Conservation (phyloP, 1,284 basidiomycete genomes). For the Agroathelia rolfsii region DNA sequence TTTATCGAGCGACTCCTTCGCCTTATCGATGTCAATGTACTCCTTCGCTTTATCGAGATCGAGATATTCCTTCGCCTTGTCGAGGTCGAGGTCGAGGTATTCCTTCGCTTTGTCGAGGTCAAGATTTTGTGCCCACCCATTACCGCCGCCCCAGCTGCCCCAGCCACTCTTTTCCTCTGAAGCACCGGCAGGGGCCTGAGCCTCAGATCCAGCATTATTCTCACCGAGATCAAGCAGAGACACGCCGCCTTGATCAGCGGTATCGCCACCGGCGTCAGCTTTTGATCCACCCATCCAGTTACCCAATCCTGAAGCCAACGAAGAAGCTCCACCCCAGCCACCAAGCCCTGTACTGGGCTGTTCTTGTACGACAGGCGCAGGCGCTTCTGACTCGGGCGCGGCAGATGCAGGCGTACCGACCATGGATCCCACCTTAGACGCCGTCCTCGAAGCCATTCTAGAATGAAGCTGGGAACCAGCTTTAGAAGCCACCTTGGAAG, state of each 20-base stretch:
- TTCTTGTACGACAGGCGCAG: too few species aligned
- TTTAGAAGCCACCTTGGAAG: too few species aligned
- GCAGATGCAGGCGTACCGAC: background rate
- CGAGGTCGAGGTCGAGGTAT: constrained; percentile 1
- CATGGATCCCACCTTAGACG: constrained; percentile 5
- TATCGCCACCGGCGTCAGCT: constrained; percentile 4
- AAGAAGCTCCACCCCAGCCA: constrained; percentile 9
- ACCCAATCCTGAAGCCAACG: constrained; percentile 7
- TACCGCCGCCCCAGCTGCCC: constrained; percentile 2
- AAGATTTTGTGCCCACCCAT: constrained; percentile 1
- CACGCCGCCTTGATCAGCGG: too few species aligned
- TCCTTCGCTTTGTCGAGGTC: constrained; percentile 1
- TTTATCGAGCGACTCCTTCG: constrained; percentile 1
- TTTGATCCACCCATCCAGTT: constrained; percentile 8
- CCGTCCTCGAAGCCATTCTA: too few species aligned
- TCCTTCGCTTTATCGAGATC: constrained; percentile 1
- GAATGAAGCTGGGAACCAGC: too few species aligned
- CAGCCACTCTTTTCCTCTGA: background rate
- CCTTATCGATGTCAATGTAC: background rate
- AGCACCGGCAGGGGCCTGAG: background rate
- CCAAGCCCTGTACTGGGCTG: constrained; percentile 6
- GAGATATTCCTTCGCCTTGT: background rate
- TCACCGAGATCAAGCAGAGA: constrained; percentile 7
- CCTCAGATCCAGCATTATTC: constrained; percentile 3
- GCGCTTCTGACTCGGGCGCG: background rate